Conservation (phyloP, 2,329 filamentous ascomycete species). For the Zymoseptoria ardabiliae region DNA sequence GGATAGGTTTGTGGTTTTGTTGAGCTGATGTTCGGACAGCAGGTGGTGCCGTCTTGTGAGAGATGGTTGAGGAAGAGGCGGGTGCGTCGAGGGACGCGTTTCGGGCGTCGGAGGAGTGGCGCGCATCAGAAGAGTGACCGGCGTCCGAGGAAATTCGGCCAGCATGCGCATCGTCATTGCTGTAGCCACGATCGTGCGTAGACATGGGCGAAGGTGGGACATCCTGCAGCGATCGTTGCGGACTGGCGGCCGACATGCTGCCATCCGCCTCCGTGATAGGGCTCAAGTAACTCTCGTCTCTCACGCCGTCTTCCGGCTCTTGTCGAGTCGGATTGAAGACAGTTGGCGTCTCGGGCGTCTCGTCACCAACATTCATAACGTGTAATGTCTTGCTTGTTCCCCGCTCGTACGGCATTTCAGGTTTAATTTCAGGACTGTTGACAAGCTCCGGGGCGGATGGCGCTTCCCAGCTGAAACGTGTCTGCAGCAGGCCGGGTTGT, state of each 20-base stretch:
- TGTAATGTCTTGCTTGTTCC: slow-evolving; percentile 32
- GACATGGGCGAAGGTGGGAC: slow-evolving; percentile 20
- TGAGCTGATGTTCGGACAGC: neutral
- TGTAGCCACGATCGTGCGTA: slow-evolving; percentile 2
- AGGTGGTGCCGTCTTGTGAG: neutral
- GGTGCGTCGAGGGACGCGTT: neutral
- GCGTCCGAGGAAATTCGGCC: neutral
- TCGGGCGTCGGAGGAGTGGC: neutral
- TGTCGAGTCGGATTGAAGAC: neutral
- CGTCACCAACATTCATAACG: slow-evolving; percentile 36
- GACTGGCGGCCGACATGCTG: slow-evolving; percentile 8
- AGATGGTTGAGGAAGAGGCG: neutral
- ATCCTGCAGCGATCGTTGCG: slow-evolving; percentile 10
- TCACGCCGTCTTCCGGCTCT: neutral
- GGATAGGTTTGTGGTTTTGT: slow-evolving; percentile 32
- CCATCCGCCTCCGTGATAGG: slow-evolving; percentile 16
- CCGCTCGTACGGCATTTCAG: slow-evolving; percentile 26
- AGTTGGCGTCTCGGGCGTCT: slow-evolving; percentile 3
- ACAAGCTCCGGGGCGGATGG: slow-evolving; percentile 8
- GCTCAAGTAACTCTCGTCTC: slow-evolving; percentile 9
- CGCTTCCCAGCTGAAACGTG: slow-evolving; percentile 35
- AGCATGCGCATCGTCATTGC: neutral
- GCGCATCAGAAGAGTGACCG: neutral
- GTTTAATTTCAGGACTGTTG: slow-evolving; percentile 22
- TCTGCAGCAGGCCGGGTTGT: slow-evolving; percentile 21